Base-by-base conservation (phyloP, 352 stramenopile species). In the Globisporangium polare region DNA sequence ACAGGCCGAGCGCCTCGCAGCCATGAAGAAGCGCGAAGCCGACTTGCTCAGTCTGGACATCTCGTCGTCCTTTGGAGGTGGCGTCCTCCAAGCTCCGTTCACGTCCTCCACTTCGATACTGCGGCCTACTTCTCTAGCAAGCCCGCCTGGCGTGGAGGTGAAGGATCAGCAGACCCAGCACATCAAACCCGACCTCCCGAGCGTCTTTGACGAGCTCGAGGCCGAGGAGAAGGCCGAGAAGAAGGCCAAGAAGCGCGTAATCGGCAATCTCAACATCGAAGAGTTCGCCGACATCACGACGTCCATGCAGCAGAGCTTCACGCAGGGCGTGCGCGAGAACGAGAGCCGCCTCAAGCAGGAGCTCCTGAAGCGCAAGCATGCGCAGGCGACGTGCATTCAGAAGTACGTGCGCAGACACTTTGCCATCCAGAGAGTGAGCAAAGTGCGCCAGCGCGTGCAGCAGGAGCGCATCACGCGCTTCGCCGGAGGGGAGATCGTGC, bases 151-250 rank as follows among this genome's bases (percentile, higher is more conserved):
- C 2, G 49, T 75, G 17, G 65, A 63, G 49, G 71, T 73, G 50
- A 69, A 69, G 20, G 29, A 33, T 33, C 58, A 77, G n/a, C 67
- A 71, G 26, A 70, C 84, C 52, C 73, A 57, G 33, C 41, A 20
- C 18, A 6, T 57, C 12, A 58, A 75, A 26, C 68, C 77, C 4
- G 75, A 89, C 9, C 75, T 94, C 0, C 77, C 83, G 13, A 92
- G 81, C 43, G 50, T 96, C 49, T 92, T 95, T 45, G 82, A 88
- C 41, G 68, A 91, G 41, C 79, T 95, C 26, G 83, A 94, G 58
- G 81, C 76, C 8, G 83, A 89, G 62, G 83, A 91, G 33, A 73
- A 78, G 53, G 58, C 67, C 15, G 71, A 65, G 8, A 81, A 90
- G 33, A 73, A 78, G 53, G 53, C 66, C 15, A 72, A 65, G 4